Conservation (phyloP, 495 filamentous ascomycete genomes). For the Peziza echinospora region DNA sequence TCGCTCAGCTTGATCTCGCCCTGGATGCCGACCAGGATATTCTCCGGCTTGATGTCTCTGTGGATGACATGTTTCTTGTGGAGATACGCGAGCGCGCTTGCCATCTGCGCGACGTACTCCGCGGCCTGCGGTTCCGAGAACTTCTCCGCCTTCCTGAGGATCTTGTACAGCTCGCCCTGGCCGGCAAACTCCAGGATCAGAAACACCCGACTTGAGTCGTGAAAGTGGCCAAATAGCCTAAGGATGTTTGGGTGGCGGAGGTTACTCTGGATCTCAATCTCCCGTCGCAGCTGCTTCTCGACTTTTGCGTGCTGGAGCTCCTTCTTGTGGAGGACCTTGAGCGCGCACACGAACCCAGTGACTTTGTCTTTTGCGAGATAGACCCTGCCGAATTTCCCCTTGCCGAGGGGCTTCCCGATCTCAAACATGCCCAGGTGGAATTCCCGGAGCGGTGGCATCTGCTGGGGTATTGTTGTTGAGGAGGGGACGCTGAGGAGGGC, state of each 20-base stretch:
- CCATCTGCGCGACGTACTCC: slow-evolving; percentile 96
- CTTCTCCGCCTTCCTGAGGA: slow-evolving; percentile 62
- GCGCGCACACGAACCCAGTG: slow-evolving; percentile 79
- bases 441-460: slow-evolving; percentile 40
- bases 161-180: slow-evolving; percentile 92
- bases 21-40: slow-evolving; percentile 91
- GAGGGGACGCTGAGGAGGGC: slow-evolving; percentile 32
- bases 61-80: slow-evolving; percentile 98
- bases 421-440: slow-evolving; percentile 98
- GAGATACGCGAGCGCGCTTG: slow-evolving; percentile 69
- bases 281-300: slow-evolving; percentile 89
- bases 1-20: slow-evolving; percentile 98
- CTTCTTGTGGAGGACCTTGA: slow-evolving; percentile 90
- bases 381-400: slow-evolving; percentile 92
- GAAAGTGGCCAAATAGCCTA: slow-evolving; percentile 85
- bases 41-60: slow-evolving; percentile 96
- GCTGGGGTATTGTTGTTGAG: slow-evolving; percentile 33
- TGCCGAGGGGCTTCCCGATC: slow-evolving; percentile 85
- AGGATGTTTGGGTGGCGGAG: slow-evolving; percentile 91
- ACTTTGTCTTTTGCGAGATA: slow-evolving; percentile 83
- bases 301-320: slow-evolving; percentile 82
- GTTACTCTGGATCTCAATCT: slow-evolving; percentile 96
- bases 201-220: slow-evolving; percentile 90
- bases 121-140: slow-evolving; percentile 95
- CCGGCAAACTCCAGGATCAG: slow-evolving; percentile 90